These are phyloP conservation scores for Cladochytrium replicatum DNA, from an alignment of 192 early-diverging fungal genomes.

Conservation along the genomic window DNA sequence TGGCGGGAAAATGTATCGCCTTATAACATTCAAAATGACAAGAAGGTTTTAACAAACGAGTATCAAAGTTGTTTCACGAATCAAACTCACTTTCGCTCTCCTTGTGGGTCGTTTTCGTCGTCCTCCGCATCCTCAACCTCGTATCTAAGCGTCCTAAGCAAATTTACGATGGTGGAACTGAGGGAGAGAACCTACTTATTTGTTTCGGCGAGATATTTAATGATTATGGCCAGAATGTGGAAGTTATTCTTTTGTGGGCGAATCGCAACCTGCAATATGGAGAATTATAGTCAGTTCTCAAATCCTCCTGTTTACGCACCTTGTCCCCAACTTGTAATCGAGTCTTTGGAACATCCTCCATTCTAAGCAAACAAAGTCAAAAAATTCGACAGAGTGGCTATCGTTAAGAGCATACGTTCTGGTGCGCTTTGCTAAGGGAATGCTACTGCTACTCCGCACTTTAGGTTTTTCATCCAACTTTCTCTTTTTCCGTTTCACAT, in stretches of 20 bases:
- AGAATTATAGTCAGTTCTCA: neutral
- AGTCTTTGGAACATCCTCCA: neutral
- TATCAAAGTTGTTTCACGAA: neutral
- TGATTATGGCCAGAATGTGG: conserved; percentile 29
- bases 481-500: conserved; percentile 11
- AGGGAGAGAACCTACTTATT: conserved; percentile 8
- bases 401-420: neutral
- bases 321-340: neutral
- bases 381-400: conserved; percentile 1
- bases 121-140: conserved; percentile 37
- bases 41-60: too few species aligned
- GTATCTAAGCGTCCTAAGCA: conserved; percentile 12
- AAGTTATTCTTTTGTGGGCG: conserved; percentile 19
- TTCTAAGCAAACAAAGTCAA: neutral
- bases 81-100: conserved; percentile 14
- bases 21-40: conserved; percentile 8
- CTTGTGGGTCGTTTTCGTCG: conserved; percentile 22
- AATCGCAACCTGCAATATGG: conserved; percentile 21
- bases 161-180: neutral
- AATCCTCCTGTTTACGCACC: too few species aligned
- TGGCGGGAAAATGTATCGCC: conserved; percentile 17
- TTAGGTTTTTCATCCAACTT: conserved; percentile 12
- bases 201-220: conserved; percentile 21
- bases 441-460: neutral
- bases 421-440: conserved; percentile 12